These are phyloP conservation scores for Starmerella sirachaensis DNA, from an alignment of 805 yeast species.

Conservation along the genomic window DNA sequence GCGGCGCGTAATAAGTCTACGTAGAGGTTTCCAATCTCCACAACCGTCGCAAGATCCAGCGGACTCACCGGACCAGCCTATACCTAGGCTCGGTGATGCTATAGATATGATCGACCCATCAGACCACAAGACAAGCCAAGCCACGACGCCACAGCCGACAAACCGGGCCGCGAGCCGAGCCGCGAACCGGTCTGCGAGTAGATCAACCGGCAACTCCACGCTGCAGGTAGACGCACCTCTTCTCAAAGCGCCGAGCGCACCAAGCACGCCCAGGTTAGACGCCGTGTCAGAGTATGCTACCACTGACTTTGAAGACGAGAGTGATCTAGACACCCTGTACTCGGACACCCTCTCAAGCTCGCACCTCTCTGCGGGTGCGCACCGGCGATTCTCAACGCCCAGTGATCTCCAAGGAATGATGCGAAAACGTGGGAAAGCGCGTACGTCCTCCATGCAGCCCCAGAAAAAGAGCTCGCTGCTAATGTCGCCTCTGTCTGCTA, in stretches of 20 bases:
- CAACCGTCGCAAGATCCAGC: too few relatives aligned
- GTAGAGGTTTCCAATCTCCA: too few relatives aligned
- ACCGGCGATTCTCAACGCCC: conserved; percentile 15
- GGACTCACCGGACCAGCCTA: too few relatives aligned
- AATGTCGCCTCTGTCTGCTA: not conserved
- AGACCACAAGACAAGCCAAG: too few relatives aligned
- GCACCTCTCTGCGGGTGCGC: not conserved
- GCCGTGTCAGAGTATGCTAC: conserved; percentile 7
- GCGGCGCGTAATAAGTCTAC: too few relatives aligned
- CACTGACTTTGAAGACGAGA: conserved; percentile 3
- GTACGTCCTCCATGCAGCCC: conserved; percentile 20
- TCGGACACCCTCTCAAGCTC: not conserved
- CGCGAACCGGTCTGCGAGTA: too few relatives aligned
- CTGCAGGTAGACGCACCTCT: too few relatives aligned
- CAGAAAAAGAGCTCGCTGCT: not conserved
- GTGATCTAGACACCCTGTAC: not conserved
- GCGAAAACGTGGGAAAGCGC: conserved; percentile 8
- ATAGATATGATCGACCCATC: too few relatives aligned
- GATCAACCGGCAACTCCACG: too few relatives aligned
- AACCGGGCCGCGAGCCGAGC: too few relatives aligned
- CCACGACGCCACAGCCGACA: too few relatives aligned
- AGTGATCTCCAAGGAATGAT: conserved; percentile 1
- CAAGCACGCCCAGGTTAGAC: conserved; percentile 9
- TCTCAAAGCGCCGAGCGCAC: not conserved
- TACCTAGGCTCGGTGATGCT: too few relatives aligned